phyloP scores from a whole-genome alignment of 2,329 filamentous ascomycete species.

The Pseudocercospora cruenta region DNA sequence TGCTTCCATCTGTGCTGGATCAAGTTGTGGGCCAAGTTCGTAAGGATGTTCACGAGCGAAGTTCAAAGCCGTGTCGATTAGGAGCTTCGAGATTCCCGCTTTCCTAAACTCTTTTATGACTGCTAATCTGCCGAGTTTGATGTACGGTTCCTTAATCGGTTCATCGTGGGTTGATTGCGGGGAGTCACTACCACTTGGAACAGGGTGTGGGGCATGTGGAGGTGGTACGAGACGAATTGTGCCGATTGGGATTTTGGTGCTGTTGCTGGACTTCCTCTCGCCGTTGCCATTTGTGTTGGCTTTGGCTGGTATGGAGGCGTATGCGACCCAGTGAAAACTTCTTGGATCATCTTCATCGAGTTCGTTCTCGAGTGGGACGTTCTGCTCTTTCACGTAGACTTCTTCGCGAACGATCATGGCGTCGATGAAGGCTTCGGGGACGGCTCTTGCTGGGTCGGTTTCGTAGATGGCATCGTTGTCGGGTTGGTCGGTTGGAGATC shows the following conservation, averaged over 20 bases:
- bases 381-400: conserved; percentile 63
- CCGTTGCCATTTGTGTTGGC: conserved; percentile 39
- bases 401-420: conserved; percentile 61
- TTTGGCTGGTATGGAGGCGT: conserved; percentile 61
- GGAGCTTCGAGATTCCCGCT: conserved; percentile 63
- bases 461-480: conserved; percentile 33
- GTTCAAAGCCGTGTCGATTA: conserved; percentile 69
- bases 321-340: conserved; percentile 86
- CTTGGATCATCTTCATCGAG: conserved; percentile 78
- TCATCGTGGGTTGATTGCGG: conserved; percentile 19
- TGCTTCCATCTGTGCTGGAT: conserved; percentile 39
- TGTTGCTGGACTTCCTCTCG: conserved; percentile 43
- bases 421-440: conserved; percentile 54
- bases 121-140: conserved; percentile 80
- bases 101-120: conserved; percentile 56
- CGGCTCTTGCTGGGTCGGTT: conserved; percentile 36
- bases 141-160: conserved; percentile 67
- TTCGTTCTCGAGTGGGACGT: conserved; percentile 66
- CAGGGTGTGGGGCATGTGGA: conserved; percentile 58
- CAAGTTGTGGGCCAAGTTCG: conserved; percentile 44
- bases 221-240: conserved; percentile 82
- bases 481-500: conserved; percentile 34
- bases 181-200: conserved; percentile 31
- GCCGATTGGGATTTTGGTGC: conserved; percentile 63
- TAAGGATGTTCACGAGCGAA: conserved; percentile 68